Conservation (phyloP, 306 rosid genomes). For the Vigna reflexopilosa region DNA sequence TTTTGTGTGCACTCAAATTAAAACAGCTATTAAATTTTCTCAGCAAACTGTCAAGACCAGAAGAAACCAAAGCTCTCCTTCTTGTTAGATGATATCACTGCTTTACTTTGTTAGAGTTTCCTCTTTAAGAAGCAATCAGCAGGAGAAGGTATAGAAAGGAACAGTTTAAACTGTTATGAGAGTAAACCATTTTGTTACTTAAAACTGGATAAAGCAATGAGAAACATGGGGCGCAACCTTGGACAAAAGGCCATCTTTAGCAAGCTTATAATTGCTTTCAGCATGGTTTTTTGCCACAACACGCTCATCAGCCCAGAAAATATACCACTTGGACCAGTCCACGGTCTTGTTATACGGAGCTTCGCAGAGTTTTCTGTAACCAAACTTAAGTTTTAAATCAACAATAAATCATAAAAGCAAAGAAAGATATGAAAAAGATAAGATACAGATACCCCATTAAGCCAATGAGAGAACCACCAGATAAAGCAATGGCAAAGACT, state of each 20-base stretch:
- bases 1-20: conserved; percentile 13
- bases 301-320: conserved; percentile 98
- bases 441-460: conserved; percentile 87
- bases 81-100: conserved; percentile 13
- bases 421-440: conserved; percentile 54
- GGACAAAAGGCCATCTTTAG: conserved; percentile 81
- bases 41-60: conserved; percentile 1
- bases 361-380: conserved; percentile 81
- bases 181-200: conserved; percentile 8
- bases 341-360: conserved; percentile 97
- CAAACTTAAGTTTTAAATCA: conserved; percentile 53
- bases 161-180: conserved; percentile 29
- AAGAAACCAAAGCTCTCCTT: conserved; percentile 1
- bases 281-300: conserved; percentile 89
- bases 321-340: conserved; percentile 96
- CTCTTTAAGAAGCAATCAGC: conserved; percentile 9
- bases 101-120: conserved; percentile 22
- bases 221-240: conserved; percentile 64
- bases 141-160: conserved; percentile 26
- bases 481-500: conserved; percentile 81
- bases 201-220: conserved; percentile 27
- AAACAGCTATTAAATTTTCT: conserved; percentile 29
- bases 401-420: conserved; percentile 53
- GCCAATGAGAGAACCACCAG: conserved; percentile 99
- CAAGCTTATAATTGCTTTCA: conserved; percentile 97